phyloP scores from a whole-genome alignment of 768 basidiomycete species.

The Tephrocybe sp. region DNA sequence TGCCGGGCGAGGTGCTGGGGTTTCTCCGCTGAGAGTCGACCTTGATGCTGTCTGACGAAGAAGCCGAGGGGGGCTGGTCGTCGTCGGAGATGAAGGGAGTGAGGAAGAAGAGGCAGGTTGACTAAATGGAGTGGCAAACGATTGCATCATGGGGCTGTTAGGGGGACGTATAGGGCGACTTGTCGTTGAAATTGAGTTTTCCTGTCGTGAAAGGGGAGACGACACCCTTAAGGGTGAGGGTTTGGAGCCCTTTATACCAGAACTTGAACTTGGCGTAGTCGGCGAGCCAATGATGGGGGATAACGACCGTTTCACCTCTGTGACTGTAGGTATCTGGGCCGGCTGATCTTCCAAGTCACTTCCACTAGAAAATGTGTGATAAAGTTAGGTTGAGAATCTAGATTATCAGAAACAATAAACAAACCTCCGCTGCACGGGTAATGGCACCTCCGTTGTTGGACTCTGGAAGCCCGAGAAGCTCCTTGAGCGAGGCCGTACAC shows the following conservation, averaged over 20 bases:
- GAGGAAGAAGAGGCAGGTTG: slow-evolving; percentile 5
- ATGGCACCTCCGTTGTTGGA: slow-evolving; percentile 25
- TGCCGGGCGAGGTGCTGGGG: neutral
- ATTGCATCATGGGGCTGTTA: slow-evolving; percentile 35
- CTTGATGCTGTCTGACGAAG: slow-evolving; percentile 27
- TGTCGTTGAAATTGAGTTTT: neutral
- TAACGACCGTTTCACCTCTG: slow-evolving; percentile 24
- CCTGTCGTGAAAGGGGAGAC: slow-evolving; percentile 9
- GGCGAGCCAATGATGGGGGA: slow-evolving; percentile 17
- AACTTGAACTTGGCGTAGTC: slow-evolving; percentile 12
- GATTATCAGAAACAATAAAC: slow-evolving; percentile 5
- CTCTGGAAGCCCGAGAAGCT: slow-evolving; percentile 76
- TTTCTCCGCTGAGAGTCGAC: slow-evolving; percentile 20
- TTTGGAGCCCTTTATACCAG: slow-evolving; percentile 13
- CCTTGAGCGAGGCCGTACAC: slow-evolving; percentile 61
- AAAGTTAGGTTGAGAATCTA: slow-evolving; percentile 2
- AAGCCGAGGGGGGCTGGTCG: slow-evolving; percentile 19
- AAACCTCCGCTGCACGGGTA: slow-evolving; percentile 30
- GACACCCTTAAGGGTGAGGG: slow-evolving; percentile 18
- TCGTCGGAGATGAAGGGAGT: slow-evolving; percentile 20
- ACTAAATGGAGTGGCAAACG: slow-evolving; percentile 10
- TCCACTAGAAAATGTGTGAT: slow-evolving; percentile 18
- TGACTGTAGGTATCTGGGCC: slow-evolving; percentile 19
- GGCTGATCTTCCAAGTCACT: slow-evolving; percentile 22
- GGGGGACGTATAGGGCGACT: slow-evolving; percentile 26